A percentile compares a stretch with the other conserved stretches of the same genome.
Conservation (phyloP, 1,139 yeast species). For the Yamadazyma epiphylla region DNA sequence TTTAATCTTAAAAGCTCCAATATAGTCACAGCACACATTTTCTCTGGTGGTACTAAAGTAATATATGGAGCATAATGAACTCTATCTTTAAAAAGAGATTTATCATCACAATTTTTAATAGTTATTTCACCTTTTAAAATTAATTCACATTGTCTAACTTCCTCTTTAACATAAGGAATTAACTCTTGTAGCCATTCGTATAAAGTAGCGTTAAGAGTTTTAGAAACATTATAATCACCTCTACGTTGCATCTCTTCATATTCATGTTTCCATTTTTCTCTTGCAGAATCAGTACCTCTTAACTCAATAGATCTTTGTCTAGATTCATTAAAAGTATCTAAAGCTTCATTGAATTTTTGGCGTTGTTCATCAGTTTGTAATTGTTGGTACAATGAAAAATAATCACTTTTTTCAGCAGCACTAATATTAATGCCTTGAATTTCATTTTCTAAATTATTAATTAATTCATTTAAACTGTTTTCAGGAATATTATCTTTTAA, state of each 20-base stretch:
- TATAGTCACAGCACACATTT: slow-evolving; percentile 79
- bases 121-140: slow-evolving; percentile 22
- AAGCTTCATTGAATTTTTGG: slow-evolving; percentile 53
- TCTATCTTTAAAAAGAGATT: slow-evolving; percentile 44
- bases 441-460: slow-evolving; percentile 32
- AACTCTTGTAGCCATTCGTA: slow-evolving; percentile 77
- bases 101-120: slow-evolving; percentile 22
- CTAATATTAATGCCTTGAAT: slow-evolving; percentile 27
- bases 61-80: slow-evolving; percentile 78
- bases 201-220: slow-evolving; percentile 65
- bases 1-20: slow-evolving; percentile 73
- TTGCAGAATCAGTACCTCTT: slow-evolving; percentile 80
- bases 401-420: slow-evolving; percentile 45
- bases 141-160: slow-evolving; percentile 47
- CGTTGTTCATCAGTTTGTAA: slow-evolving; percentile 52
- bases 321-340: slow-evolving; percentile 66
- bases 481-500: slow-evolving; percentile 34
- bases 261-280: slow-evolving; percentile 83
- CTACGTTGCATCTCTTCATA: slow-evolving; percentile 65
- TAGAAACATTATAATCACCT: slow-evolving; percentile 56
- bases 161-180: slow-evolving; percentile 66
- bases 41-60: slow-evolving; percentile 67
- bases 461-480: slow-evolving; percentile 23
- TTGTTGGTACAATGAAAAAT: slow-evolving; percentile 58
- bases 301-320: slow-evolving; percentile 77